Percentiles rank a stretch among this genome's conserved stretches.
These are phyloP conservation scores for Esteya vermicola DNA, from an alignment of 2,329 filamentous ascomycete species.

Conservation along the genomic window DNA sequence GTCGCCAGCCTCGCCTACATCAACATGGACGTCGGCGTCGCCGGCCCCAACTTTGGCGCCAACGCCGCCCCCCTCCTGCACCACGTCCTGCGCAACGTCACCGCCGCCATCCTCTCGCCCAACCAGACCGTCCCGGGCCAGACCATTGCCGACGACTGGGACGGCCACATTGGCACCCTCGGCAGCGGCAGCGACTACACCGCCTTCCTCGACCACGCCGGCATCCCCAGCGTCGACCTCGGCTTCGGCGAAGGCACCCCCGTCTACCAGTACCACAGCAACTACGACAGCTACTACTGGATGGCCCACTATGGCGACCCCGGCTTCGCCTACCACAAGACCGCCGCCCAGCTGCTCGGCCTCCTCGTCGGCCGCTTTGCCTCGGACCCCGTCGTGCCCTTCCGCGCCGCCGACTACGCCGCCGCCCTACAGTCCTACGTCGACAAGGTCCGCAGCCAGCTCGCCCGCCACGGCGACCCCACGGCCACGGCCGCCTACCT, in stretches of 20 bases:
- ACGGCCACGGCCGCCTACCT: background rate
- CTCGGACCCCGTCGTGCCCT: constrained; percentile 46
- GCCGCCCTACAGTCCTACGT: constrained; percentile 38
- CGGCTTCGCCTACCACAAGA: constrained; percentile 49
- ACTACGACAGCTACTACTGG: constrained; percentile 86
- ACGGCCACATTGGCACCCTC: constrained; percentile 47
- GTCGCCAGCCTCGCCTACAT: constrained; percentile 65
- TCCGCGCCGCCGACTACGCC: constrained; percentile 53
- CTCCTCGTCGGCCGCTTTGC: constrained; percentile 46
- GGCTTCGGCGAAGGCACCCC: constrained; percentile 39
- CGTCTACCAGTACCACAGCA: constrained; percentile 75
- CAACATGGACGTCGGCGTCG: constrained; percentile 67
- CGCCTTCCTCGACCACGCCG: constrained; percentile 59
- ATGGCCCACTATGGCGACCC: constrained; percentile 70
- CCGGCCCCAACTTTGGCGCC: constrained; percentile 48
- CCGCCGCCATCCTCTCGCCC: constrained; percentile 48
- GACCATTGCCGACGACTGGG: constrained; percentile 56
- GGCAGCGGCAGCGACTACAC: constrained; percentile 63
- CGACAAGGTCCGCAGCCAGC: constrained; percentile 33
- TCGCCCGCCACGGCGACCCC: constrained; percentile 16
- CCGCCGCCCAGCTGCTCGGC: constrained; percentile 52
- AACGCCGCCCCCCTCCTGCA: constrained; percentile 64
- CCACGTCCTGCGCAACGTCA: constrained; percentile 54
- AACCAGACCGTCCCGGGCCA: constrained; percentile 61
- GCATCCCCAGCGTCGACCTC: constrained; percentile 51